Evolutionary conservation across 2,329 filamentous ascomycete species (phyloP), one percentile per base, ranked within the genome.

Genomic region (Aspergillus sp.): DNA sequence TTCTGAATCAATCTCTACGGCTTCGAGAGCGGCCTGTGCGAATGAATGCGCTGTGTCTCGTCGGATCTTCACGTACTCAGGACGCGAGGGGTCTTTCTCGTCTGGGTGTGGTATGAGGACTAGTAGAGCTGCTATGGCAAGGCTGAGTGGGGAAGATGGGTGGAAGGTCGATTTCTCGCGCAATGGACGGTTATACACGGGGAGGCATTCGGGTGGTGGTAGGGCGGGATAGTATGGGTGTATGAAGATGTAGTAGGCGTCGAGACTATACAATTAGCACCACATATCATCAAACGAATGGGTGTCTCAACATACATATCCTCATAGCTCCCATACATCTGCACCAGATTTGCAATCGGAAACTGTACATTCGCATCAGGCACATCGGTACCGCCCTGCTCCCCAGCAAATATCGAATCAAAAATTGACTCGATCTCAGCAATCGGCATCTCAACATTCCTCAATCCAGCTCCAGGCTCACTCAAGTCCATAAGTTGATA

Each of bases 381-480:
- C n/a, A 15, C 5, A 10, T n/a, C 22, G 30, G 33, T 15, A 37
- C 13, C 33, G 7, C 20, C 9, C n/a, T 33, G 27, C n/a, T 33
- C 17, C 42, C 23, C 37, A 17, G 53, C 43, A 43, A 57, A 57
- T 35, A 57, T 53, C 12, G 67, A 69, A 52, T 76, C 73, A 49
- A 74, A 76, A 41, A 76, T 73, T 27, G 70, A 71, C 54, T 75
- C 73, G 52, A 74, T 75, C 51, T 77, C 73, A 44, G 69, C 68
- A 30, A 71, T 67, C 22, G 69, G 64, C 52, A 74, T 73, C 19
- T 70, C 71, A 5, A 77, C 61, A 46, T 72, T 66, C 48, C 69
- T 74, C 41, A 78, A 64, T 5, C 73, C 75, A 5, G 73, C 75
- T 2, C 75, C 74, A 2, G 75, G 74, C 7, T 72, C 71, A 53